These are phyloP conservation scores for Beauveria brongniartii DNA, from an alignment of 2,329 filamentous ascomycete species.

Conservation along the genomic window DNA sequence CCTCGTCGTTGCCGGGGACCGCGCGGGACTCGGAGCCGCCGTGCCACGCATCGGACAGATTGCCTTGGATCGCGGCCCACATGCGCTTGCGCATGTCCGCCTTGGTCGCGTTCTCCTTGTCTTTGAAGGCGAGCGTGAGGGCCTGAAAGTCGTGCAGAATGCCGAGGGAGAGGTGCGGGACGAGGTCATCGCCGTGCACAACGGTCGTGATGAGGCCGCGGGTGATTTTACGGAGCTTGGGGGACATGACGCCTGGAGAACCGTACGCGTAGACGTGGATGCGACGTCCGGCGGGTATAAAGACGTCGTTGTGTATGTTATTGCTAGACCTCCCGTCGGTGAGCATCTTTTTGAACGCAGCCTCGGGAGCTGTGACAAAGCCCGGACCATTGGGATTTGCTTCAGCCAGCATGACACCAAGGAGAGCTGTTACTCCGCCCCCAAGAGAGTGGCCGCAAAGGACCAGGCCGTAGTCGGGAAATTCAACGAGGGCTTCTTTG, in stretches of 20 bases:
- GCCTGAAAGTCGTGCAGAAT: slow-evolving; percentile 68
- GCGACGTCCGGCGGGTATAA: slow-evolving; percentile 57
- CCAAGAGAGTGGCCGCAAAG: slow-evolving; percentile 63
- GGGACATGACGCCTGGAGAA: slow-evolving; percentile 63
- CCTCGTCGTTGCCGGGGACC: slow-evolving; percentile 43
- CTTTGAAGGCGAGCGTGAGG: slow-evolving; percentile 64
- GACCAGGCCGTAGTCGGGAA: slow-evolving; percentile 61
- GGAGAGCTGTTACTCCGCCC: slow-evolving; percentile 59
- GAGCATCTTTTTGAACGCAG: slow-evolving; percentile 33
- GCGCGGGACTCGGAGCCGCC: slow-evolving; percentile 22
- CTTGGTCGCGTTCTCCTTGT: slow-evolving; percentile 59
- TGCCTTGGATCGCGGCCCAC: slow-evolving; percentile 56
- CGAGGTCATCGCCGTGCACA: slow-evolving; percentile 64
- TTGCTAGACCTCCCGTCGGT: slow-evolving; percentile 22
- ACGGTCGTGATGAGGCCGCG: slow-evolving; percentile 67
- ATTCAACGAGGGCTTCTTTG: slow-evolving; percentile 56
- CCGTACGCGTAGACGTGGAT: slow-evolving; percentile 78
- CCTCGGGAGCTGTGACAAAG: slow-evolving; percentile 53
- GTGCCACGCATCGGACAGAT: slow-evolving; percentile 55
- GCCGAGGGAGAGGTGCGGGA: slow-evolving; percentile 65
- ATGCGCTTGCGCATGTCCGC: slow-evolving; percentile 58
- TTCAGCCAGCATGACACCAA: slow-evolving; percentile 64
- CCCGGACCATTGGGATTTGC: slow-evolving; percentile 46
- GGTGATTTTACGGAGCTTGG: slow-evolving; percentile 60
- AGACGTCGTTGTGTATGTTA: slow-evolving; percentile 29